Evolutionary conservation across 148 eudicot genomes (phyloP).

Genomic region (Simmondsia chinensis): DNA sequence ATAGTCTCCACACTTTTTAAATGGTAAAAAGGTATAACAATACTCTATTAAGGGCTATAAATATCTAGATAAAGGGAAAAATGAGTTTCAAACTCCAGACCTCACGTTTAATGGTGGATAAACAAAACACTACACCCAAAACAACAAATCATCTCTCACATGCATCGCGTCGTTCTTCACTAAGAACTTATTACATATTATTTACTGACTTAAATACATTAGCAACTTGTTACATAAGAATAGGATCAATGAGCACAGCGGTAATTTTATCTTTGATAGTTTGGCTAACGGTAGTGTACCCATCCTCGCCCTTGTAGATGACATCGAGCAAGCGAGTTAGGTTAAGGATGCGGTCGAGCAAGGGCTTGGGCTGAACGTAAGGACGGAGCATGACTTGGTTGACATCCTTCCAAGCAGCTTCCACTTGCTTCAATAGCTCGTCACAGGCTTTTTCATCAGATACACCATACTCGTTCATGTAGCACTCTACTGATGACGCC

Average conservation of each 20-base stretch:
- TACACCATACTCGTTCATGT: slow-evolving; percentile 22
- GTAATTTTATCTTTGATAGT: slow-evolving; percentile 17
- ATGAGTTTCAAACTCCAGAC: too few relatives aligned
- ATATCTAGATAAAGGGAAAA: too few relatives aligned
- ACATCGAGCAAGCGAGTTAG: slow-evolving; percentile 21
- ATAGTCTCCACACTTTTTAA: too few relatives aligned
- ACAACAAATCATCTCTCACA: too few relatives aligned
- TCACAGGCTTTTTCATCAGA: slow-evolving; percentile 13
- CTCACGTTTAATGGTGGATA: too few relatives aligned
- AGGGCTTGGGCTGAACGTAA: slow-evolving; percentile 19
- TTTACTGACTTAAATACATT: too few relatives aligned
- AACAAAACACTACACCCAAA: too few relatives aligned
- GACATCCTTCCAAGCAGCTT: slow-evolving; percentile 32
- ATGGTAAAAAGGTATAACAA: too few relatives aligned
- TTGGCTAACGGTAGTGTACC: slow-evolving; percentile 22
- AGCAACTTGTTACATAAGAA: slow-evolving; percentile 16
- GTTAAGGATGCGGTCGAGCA: slow-evolving; percentile 25
- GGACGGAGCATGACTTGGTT: slow-evolving; percentile 26
- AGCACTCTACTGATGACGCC: slow-evolving; percentile 34
- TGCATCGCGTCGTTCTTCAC: too few relatives aligned
- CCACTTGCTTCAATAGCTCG: slow-evolving; percentile 11
- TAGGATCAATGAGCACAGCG: slow-evolving; percentile 13
- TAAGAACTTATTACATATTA: too few relatives aligned
- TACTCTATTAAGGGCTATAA: too few relatives aligned
- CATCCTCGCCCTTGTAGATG: slow-evolving; percentile 36